Evolutionary conservation across 2,329 filamentous ascomycete species (phyloP).

Genomic region (Ceratocystiopsis brevicomis): DNA sequence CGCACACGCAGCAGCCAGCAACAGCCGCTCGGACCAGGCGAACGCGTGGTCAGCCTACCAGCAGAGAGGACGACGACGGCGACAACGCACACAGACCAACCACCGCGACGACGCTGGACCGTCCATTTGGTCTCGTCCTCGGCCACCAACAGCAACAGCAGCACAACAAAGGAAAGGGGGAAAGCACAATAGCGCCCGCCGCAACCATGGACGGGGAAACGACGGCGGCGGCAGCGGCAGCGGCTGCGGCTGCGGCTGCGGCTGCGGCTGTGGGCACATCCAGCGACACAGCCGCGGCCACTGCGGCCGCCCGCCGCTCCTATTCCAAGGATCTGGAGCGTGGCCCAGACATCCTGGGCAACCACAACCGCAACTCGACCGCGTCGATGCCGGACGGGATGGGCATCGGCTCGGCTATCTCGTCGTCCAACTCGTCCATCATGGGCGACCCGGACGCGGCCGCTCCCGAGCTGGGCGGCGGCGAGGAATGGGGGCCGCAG

Average conservation of each 20-base stretch:
- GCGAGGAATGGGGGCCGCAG: conserved; percentile 75
- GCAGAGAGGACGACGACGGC: too few relatives aligned
- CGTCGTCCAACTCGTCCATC: conserved; percentile 39
- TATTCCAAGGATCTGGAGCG: conserved; percentile 36
- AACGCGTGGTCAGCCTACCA: too few relatives aligned
- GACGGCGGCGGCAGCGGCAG: conserved; percentile 15
- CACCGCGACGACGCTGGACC: not conserved
- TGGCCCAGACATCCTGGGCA: conserved; percentile 24
- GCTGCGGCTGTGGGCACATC: too few relatives aligned
- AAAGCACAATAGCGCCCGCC: conserved; percentile 17
- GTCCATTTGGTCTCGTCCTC: conserved; percentile 6
- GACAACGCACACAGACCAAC: too few relatives aligned
- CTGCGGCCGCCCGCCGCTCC: conserved; percentile 7
- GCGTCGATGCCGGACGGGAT: conserved; percentile 30
- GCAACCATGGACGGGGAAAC: conserved; percentile 18
- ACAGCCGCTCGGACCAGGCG: too few relatives aligned
- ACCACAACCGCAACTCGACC: conserved; percentile 22
- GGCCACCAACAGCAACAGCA: not conserved
- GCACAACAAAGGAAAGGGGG: conserved; percentile 25
- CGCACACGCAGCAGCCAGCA: too few relatives aligned
- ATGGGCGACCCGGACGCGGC: conserved; percentile 44
- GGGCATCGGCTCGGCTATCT: conserved; percentile 35
- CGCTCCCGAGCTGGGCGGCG: conserved; percentile 30
- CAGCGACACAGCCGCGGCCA: not conserved
- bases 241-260: too few relatives aligned